phyloP scores from a whole-genome alignment of 2,329 filamentous ascomycete genomes.

The Trichophyton rubrum region DNA sequence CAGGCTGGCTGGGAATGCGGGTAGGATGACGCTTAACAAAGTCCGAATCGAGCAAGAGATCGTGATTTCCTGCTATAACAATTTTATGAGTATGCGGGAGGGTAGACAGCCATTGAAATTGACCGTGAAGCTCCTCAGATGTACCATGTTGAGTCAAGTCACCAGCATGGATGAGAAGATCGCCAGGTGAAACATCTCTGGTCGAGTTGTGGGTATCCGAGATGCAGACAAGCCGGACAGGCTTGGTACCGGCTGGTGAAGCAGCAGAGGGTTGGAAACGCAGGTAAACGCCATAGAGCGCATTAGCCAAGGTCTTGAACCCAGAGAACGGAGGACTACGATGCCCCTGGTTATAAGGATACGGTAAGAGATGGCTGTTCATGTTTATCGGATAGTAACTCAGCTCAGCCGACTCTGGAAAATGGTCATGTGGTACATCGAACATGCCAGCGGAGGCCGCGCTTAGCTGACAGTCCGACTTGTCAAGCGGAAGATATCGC shows the following conservation, averaged over 20 bases:
- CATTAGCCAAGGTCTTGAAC: conserved; percentile 4
- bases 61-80: conserved; percentile 38
- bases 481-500: neutral
- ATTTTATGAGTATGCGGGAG: conserved; percentile 35
- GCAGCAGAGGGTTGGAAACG: neutral
- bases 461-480: too few species aligned
- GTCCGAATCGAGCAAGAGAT: conserved; percentile 20
- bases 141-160: conserved; percentile 37
- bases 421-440: too few species aligned
- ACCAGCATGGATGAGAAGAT: conserved; percentile 39
- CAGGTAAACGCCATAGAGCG: neutral
- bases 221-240: conserved; percentile 17
- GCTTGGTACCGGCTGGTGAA: neutral
- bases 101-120: conserved; percentile 31
- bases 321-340: neutral
- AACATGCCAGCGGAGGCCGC: too few species aligned
- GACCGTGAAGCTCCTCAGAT: conserved; percentile 28
- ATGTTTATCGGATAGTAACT: neutral
- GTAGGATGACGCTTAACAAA: conserved; percentile 10
- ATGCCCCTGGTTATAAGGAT: neutral
- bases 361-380: conserved; percentile 4
- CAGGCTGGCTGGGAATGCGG: neutral
- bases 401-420: too few species aligned
- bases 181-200: conserved; percentile 28
- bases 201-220: conserved; percentile 36